These are phyloP conservation scores for Aleurites moluccanus DNA, from an alignment of 441 rosid species.

Conservation along the genomic window DNA sequence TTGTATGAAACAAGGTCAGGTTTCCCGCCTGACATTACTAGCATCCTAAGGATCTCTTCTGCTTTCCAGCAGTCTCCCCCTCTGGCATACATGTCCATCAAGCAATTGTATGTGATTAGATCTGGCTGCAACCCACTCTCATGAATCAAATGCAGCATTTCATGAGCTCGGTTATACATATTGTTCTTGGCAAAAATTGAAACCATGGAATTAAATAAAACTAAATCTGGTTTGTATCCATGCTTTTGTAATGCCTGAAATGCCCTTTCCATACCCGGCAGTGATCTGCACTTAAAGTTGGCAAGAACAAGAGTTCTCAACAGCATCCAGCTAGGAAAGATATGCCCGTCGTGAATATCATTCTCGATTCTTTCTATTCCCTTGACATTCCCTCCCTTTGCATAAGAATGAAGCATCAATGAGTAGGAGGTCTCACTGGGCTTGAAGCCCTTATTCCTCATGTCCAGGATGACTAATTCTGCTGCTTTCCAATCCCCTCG, in stretches of 20 bases:
- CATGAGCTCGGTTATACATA: constrained; percentile 60
- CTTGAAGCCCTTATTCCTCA: constrained; percentile 73
- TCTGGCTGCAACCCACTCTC: constrained; percentile 68
- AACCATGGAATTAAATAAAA: constrained; percentile 73
- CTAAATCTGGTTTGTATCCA: constrained; percentile 82
- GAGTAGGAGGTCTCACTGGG: constrained; percentile 82
- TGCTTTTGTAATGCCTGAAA: constrained; percentile 51
- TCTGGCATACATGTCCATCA: constrained; percentile 91
- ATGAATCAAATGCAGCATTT: constrained; percentile 50
- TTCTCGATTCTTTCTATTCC: constrained; percentile 73
- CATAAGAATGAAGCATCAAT: constrained; percentile 65
- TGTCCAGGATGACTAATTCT: constrained; percentile 65
- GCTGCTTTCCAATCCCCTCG: constrained; percentile 79
- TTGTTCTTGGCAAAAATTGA: constrained; percentile 67
- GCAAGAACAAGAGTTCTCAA: constrained; percentile 78
- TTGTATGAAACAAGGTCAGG: constrained; percentile 84
- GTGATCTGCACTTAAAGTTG: constrained; percentile 64
- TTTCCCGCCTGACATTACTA: constrained; percentile 43
- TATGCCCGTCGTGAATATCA: constrained; percentile 56
- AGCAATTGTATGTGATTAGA: constrained; percentile 78
- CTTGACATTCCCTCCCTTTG: constrained; percentile 61
- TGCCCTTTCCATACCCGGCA: constrained; percentile 66
- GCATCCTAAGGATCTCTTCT: constrained; percentile 62
- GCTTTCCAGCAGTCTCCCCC: constrained; percentile 84
- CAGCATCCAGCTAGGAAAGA: constrained; percentile 91